Evolutionary conservation across 2,329 filamentous ascomycete genomes (phyloP).

Genomic region (Penicillium sp.): DNA sequence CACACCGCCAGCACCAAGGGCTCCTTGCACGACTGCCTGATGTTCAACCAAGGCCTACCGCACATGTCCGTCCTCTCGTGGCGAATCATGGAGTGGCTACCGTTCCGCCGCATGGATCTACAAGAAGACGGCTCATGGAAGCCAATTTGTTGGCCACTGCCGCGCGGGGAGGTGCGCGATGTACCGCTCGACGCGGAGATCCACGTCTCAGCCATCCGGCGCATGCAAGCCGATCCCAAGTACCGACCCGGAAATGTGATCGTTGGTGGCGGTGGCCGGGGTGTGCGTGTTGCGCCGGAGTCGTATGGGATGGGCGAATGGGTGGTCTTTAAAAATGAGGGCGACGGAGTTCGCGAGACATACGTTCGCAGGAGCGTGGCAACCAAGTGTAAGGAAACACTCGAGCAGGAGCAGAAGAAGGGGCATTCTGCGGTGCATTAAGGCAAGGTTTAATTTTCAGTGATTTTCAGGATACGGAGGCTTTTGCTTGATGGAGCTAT

Average conservation of each 20-base stretch:
- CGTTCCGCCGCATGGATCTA: conserved; percentile 79
- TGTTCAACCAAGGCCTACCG: conserved; percentile 62
- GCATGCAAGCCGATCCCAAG: conserved; percentile 63
- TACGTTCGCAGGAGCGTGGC: conserved; percentile 54
- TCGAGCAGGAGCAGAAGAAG: conserved; percentile 11
- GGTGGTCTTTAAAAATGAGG: conserved; percentile 64
- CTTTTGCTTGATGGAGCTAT: neutral
- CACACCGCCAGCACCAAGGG: conserved; percentile 56
- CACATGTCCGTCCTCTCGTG: conserved; percentile 62
- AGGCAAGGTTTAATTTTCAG: neutral
- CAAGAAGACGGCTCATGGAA: conserved; percentile 73
- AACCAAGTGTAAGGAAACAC: conserved; percentile 31
- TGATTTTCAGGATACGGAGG: neutral
- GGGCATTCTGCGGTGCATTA: neutral
- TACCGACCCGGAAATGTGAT: conserved; percentile 82
- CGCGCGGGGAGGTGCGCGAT: conserved; percentile 75
- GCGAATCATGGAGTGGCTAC: conserved; percentile 80
- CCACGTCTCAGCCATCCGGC: conserved; percentile 72
- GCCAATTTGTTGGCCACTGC: conserved; percentile 77
- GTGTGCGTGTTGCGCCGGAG: conserved; percentile 61
- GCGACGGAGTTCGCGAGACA: conserved; percentile 69
- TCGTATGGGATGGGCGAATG: conserved; percentile 71
- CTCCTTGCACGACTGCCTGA: conserved; percentile 70
- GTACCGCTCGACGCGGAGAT: conserved; percentile 70
- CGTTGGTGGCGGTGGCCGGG: conserved; percentile 74